A percentile compares a stretch with the other conserved stretches of the same genome.
Conservation (phyloP, 1,139 yeast species). For the Spathaspora sp. region DNA sequence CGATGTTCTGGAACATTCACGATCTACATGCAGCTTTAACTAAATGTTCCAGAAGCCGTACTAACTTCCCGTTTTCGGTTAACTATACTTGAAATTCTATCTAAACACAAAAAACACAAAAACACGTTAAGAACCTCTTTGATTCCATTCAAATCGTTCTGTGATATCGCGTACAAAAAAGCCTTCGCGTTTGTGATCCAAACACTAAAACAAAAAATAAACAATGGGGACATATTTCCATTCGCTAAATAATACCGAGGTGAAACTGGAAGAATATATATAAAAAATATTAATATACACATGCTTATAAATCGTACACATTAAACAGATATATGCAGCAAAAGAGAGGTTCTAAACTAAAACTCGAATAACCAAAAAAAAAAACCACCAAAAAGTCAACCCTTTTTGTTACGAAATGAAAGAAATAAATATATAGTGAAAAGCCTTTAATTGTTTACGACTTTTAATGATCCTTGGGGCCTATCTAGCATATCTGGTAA, state of each 20-base stretch:
- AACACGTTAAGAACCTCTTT: too few relatives aligned
- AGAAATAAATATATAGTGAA: background rate
- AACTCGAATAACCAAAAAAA: background rate
- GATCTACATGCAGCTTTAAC: too few relatives aligned
- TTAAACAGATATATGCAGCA: background rate
- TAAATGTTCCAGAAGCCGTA: too few relatives aligned
- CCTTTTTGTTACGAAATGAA: background rate
- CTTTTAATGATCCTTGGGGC: conserved; percentile 46
- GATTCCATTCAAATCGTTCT: background rate
- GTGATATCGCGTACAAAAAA: background rate
- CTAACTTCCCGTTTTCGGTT: too few relatives aligned
- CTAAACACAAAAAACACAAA: too few relatives aligned
- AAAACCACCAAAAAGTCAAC: background rate
- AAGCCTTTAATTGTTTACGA: conserved; percentile 36
- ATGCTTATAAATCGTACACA: background rate
- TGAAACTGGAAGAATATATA: background rate
- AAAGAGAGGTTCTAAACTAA: background rate
- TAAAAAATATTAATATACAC: background rate
- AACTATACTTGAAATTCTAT: too few relatives aligned
- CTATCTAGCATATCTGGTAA: conserved; percentile 62
- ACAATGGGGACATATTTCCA: background rate
- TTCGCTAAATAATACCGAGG: background rate
- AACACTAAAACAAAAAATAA: background rate
- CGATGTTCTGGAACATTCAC: too few relatives aligned
- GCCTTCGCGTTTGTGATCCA: background rate